Evolutionary conservation across 208 protist genomes (phyloP).

Genomic region (Leishmania lainsoni): DNA sequence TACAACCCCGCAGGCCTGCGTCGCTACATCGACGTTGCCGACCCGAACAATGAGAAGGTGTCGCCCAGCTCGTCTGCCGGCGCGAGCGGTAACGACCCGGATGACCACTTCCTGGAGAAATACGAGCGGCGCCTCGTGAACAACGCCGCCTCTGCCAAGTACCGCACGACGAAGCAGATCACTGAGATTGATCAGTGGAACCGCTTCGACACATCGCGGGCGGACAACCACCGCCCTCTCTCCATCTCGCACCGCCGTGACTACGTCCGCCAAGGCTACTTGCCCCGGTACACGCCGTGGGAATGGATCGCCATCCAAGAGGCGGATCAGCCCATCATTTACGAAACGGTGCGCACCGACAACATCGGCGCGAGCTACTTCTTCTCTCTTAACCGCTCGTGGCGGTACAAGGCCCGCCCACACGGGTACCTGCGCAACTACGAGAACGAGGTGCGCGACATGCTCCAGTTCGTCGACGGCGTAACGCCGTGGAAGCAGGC

Average conservation of each 20-base stretch:
- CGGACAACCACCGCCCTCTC: conserved; percentile 90
- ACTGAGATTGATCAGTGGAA: conserved; percentile 88
- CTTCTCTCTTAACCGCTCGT: conserved; percentile 86
- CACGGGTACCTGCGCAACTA: conserved; percentile 90
- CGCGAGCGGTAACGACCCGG: conserved; percentile 5
- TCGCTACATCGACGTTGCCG: conserved; percentile 86
- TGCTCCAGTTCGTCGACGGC: conserved; percentile 88
- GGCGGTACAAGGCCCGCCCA: conserved; percentile 89
- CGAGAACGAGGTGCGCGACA: conserved; percentile 89
- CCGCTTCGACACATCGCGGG: conserved; percentile 57
- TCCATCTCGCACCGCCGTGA: conserved; percentile 84
- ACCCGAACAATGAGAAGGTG: conserved; percentile 69
- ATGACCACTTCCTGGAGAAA: conserved; percentile 89
- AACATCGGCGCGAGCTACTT: conserved; percentile 79
- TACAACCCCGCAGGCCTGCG: conserved; percentile 58
- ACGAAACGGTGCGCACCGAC: conserved; percentile 80
- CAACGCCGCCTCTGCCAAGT: conserved; percentile 24
- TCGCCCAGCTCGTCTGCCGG: neutral
- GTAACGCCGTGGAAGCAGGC: conserved; percentile 90
- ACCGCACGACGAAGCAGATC: conserved; percentile 86
- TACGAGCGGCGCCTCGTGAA: conserved; percentile 48
- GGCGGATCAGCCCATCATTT: conserved; percentile 86
- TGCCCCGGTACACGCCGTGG: conserved; percentile 89
- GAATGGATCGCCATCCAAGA: conserved; percentile 92
- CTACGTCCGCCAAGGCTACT: conserved; percentile 87